Base-by-base conservation (phyloP, 257 asterid species). In the Primulina tabacum region DNA sequence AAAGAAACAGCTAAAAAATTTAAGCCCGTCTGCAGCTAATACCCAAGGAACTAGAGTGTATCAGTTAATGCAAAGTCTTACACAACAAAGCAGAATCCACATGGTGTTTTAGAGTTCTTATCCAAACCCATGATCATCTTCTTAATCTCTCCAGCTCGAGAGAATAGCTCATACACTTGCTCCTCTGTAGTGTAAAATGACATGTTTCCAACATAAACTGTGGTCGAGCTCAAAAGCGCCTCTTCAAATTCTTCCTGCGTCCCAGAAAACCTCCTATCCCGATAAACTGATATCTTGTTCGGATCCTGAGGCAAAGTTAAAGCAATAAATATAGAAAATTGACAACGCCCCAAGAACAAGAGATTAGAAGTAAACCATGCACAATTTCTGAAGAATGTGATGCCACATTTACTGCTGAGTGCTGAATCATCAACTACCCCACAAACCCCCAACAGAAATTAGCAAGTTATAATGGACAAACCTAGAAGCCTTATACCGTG, bases 161-260 rank as follows among this genome's bases (percentile, higher is more conserved):
- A 75, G 77, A 94, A 90, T 58, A 94, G 74, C 89, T 94, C 99
- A 34, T 89, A 94, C 62, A 91, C 93, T 78, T 94, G 99, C 88
- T 94, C 99, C 84, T 94, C 99, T 3, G 99, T 94, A 0, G 99
- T 87, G 68, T 94, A 94, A 77, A 94, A 93, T 18, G 97, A 94
- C 96, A 94, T 87, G 75, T 94, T 93, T 77, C 97, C 99, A 6
- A 86, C 77, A 64, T 93, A 93, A 57, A 89, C 83, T n/a, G 97
- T 93, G 2, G 85, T 80, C 10, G 96, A 89, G 55, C 77, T 85
- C 69, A 69, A 79, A 60, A 93, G 83, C 52, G 97, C 88, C 67
- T 90, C 88, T 29, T 93, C 99, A 65, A 87, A 93, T 21, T 93
- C 97, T 67, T 91, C 97, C 78, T 93, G 97, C 8, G 90, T 67